A percentile compares a stretch with the other conserved stretches of the same genome.
Evolutionary conservation across 78 protist genomes (phyloP).

Genomic region (Tieghemostelium lacteum): DNA sequence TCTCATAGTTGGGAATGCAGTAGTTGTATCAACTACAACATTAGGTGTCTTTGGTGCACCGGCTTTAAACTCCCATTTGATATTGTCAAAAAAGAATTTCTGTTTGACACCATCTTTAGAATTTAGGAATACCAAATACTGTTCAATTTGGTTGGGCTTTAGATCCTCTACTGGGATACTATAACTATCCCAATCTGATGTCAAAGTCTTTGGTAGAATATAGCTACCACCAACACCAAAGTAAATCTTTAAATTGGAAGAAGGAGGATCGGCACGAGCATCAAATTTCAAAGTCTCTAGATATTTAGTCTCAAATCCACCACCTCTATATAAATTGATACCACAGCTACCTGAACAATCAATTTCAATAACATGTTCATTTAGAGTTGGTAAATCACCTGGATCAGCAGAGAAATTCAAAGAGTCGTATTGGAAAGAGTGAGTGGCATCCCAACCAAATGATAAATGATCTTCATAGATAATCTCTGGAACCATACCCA

Average conservation of each 20-base stretch:
- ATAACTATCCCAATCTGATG: background rate
- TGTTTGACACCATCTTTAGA: background rate
- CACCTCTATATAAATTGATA: constrained; percentile 29
- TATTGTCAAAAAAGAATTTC: constrained; percentile 18
- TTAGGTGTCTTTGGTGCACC: background rate
- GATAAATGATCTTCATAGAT: constrained; percentile 22
- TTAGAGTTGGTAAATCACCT: background rate
- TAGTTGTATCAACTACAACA: background rate
- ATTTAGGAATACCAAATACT: background rate
- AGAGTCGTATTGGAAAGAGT: constrained; percentile 1
- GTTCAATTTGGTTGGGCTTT: background rate
- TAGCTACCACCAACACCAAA: constrained; percentile 5
- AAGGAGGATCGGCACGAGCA: constrained; percentile 4
- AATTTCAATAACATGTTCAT: constrained; percentile 7
- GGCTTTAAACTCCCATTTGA: background rate
- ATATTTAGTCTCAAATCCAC: constrained; percentile 62
- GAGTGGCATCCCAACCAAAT: constrained; percentile 25
- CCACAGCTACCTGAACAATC: background rate
- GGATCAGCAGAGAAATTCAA: constrained; percentile 7
- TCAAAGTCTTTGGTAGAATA: background rate
- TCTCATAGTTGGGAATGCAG: background rate
- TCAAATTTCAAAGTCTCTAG: background rate
- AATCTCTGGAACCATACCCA: constrained; percentile 45
- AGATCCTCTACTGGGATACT: background rate
- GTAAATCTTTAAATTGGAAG: background rate